Evolutionary conservation across 1,284 basidiomycete genomes (phyloP), one percentile per base, ranked within the genome.

Genomic region (Moesziomyces sp.): DNA sequence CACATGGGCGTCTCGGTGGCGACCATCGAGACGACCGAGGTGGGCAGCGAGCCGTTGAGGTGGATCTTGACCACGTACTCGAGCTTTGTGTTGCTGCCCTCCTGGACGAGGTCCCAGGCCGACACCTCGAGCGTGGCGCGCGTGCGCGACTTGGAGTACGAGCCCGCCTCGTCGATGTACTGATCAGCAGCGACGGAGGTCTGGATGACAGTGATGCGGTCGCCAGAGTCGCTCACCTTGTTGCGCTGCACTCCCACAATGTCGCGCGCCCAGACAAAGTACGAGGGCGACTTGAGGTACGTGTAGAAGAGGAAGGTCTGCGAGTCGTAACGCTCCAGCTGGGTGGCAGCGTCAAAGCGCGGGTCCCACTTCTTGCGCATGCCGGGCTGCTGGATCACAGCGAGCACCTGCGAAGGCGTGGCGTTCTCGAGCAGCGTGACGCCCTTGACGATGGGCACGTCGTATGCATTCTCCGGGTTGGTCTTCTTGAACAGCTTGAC

Each of bases 211-310:
- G 48, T 54, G 42, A 77, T 73, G 34, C 55, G 45, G 38, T 71
- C 58, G 30, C 68, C 77, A 47, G 47, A 34, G 28, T 65, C 49
- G 44, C 44, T 46, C 46, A 71, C 47, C 14, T 51, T 47, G 63
- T 78, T 76, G 46, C 80, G 69, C 65, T 82, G 80, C 8, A 80
- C 61, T 51, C 77, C 79, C 11, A 68, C 74, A 50, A 82, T 79
- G 72, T 82, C 80, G 21, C 80, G 53, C 9, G 79, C 74, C 78
- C 78, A 82, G 23, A 82, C 69, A 52, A 82, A 80, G 73, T 79
- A 80, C 11, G 66, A 72, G 8, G 78, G 78, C 19, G 72, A 74
- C 65, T 80, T 80, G 60, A 79, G 65, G 49, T 76, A 70, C 34
- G 72, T 74, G 71, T 82, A 82, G 56, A 82, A 75, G 8, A 69